phyloP scores from a whole-genome alignment of 1,139 yeast genomes.

The Sugiyamaella castrensis region DNA sequence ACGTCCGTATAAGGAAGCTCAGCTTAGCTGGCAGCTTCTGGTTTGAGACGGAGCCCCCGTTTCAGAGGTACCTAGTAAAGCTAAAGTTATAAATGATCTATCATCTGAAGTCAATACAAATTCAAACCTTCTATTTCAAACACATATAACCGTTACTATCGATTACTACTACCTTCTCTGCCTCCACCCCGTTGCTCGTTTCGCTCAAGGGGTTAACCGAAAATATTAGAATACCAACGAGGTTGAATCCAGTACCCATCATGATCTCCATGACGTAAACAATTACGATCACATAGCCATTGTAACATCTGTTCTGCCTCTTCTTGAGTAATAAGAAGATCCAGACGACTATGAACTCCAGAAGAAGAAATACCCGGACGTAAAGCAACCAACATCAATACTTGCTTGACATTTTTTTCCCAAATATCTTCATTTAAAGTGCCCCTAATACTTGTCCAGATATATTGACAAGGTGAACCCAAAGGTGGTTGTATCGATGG shows the following conservation, averaged over 20 bases:
- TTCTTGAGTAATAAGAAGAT: slow-evolving; percentile 43
- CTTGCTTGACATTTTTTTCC: slow-evolving; percentile 51
- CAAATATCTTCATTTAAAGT: slow-evolving; percentile 58
- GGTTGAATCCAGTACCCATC: slow-evolving; percentile 51
- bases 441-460: slow-evolving; percentile 74
- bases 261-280: slow-evolving; percentile 41
- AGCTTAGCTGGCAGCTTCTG: no score
- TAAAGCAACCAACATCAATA: slow-evolving; percentile 48
- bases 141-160: no score
- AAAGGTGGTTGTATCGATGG: slow-evolving; percentile 43
- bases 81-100: no score
- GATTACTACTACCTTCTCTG: no score
- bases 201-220: no score
- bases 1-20: no score
- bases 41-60: no score
- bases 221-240: slow-evolving; percentile 49
- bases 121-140: no score
- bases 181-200: no score
- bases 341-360: slow-evolving; percentile 40
- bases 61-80: no score
- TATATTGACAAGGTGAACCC: slow-evolving; percentile 55
- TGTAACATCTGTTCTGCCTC: slow-evolving; percentile 53
- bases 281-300: slow-evolving; percentile 54
- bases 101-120: no score
- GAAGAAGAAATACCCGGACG: slow-evolving; percentile 57